Base-by-base conservation (phyloP, 352 stramenopile genomes). In the Phytophthora chlamydospora region DNA sequence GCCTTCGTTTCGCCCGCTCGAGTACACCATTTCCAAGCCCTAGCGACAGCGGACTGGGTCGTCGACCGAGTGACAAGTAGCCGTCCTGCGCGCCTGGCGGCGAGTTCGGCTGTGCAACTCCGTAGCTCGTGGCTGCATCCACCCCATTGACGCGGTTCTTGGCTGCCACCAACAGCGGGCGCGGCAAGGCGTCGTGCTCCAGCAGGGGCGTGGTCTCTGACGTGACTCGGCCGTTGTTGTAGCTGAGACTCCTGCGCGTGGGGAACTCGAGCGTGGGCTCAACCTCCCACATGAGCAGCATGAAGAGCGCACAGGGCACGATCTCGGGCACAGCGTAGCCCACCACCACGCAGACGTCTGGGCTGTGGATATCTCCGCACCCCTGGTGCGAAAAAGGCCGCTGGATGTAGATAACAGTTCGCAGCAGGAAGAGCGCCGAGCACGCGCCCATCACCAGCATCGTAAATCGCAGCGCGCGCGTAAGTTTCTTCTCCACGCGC, bases 201-300 rank as follows among this genome's bases (percentile, higher is more conserved):
- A 91, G 47, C 47, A 89, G 58, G 21, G 80, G 83, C 27, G 78
- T 89, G 4, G 77, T 69, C 61, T 89, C 72, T 2, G 71, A 73
- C 34, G 64, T 66, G 6, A 67, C 49, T 17, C 64, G 39, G 17
- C 52, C 60, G 16, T 68, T 74, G 24, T 71, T 75, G 38, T 80
- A 72, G 35, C 77, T 89, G 32, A 82, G 74, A 32, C 76, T 82
- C 17, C 80, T 59, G 4, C 76, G 62, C 1, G 81, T 79, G 29
- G 78, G 79, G 39, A 93, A 77, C 52, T 88, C 75, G 31, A 92
- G 60, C 36, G 83, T 75, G 11, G 86, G 83, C 45, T 95, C 84
- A 29, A 93, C 84, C 27, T 95, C 78, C 83, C 83, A 92, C 86
- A 95, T 93, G n/a, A 95, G 65, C 41, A 90, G 65, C 1, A 95